Base-by-base conservation (phyloP, 441 rosid species). In the Metrosideros polymorpha region DNA sequence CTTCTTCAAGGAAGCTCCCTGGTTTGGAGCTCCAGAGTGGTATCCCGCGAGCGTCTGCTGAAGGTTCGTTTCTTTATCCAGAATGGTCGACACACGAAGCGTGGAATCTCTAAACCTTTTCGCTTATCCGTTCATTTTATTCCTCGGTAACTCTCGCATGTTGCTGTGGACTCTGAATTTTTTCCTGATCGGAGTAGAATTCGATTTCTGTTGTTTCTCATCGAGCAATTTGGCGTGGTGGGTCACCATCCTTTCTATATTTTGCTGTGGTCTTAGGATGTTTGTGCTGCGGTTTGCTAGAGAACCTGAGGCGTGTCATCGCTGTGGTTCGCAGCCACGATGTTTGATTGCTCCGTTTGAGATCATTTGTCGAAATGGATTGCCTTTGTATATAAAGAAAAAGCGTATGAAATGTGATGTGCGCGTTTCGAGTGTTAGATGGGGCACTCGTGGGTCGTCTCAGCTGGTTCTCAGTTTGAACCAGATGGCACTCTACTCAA, bases 21-120 rank as follows among this genome's bases (percentile, higher is more conserved):
- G 63, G 30, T 45, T 19, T 54, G 90, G 89, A 91, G 88, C 91
- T 83, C 63, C 82, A 57, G 85, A 89, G 85, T 53, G 82, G 49
- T 27, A 27, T 59, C 56, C 43, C 85, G 25, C 87, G 86, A 92
- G 91, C 93, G 59, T 92, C 94, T 25, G 85, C 90, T 12, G 92
- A 90, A 88, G 93, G 95, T 93, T 14, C 53, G 61, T 86, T 4
- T 39, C 42, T 51, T 51, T 29, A 54, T 32, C 84, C 43, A 51
- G 25, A 18, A 18, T 0, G 84, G 57, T 55, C 22, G 25, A 55
- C 7, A 82, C 42, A 2, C 45, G 79, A 29, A 29, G 39, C 35
- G 22, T 59, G 71, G 22, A 18, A 15, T 59, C 79, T 66, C 27
- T 66, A 22, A 1, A 35, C 75, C 75, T 18, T 17, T 15, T 1